Base-by-base conservation (phyloP, 164 flowering plant genomes). In the Aristolochia californica region DNA sequence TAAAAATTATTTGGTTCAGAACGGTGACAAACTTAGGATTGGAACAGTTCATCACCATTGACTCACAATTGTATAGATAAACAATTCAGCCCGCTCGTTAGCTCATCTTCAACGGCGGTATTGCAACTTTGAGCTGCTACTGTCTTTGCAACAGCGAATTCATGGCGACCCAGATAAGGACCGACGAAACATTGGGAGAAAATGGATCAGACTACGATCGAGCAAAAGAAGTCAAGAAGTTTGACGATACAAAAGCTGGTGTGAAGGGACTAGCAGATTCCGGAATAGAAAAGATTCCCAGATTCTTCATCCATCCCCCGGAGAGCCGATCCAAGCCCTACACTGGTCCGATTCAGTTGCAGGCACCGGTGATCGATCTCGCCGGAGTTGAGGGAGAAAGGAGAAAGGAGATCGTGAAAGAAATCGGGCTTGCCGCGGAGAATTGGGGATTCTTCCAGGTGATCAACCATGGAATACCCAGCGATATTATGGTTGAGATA, bases 401-500 rank as follows among this genome's bases (percentile, higher is more conserved):
- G 43, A 73, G 68, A 5, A 49, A 18, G 13, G 64, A 53, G 57
- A 60, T 68, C 1, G 62, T 81, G 0, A 68, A 55, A 4, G 18
- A 58, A 30, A 30, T 79, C 5, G 45, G 70, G 13, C 23, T 34
- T 1, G 81, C 83, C 8, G 55, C 65, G 0, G 74, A 70, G 68
- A 69, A 45, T 0, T 70, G 75, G 78, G 87, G 83, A 0, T 75
- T 82, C 61, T 76, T 82, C 57, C 79, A 79, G 48, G 67, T 79
- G 48, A 56, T 77, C 18, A 79, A 79, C 53, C 87, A 82, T 64
- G 80, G 79, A 15, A 64, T 82, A 7, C 77, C 79, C 0, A 20
- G 2, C 9, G 22, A 13, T 1, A 62, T 74, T 0, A 1, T 82
- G 62, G 77, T 75, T 4, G 80, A 72, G 62, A 72, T 79, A 73